These are phyloP conservation scores for Diaporthe aspalathi DNA, from an alignment of 2,329 filamentous ascomycete genomes.

Conservation along the genomic window DNA sequence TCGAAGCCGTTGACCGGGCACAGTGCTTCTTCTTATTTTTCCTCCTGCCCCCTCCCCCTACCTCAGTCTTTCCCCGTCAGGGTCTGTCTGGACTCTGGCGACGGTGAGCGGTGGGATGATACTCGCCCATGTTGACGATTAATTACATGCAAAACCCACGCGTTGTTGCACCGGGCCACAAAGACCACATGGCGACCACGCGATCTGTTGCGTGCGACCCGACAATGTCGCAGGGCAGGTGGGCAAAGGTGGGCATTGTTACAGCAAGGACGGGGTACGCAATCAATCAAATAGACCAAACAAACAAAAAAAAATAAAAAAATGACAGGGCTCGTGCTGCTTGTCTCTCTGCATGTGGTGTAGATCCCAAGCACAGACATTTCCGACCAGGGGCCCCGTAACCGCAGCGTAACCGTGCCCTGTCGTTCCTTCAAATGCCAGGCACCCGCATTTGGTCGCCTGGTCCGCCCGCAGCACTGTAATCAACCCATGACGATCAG, in stretches of 20 bases:
- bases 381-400: slow-evolving; percentile 14
- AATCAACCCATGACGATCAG: slow-evolving; percentile 12
- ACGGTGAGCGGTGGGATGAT: slow-evolving; percentile 3
- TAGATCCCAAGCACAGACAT: slow-evolving; percentile 27
- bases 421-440: neutral
- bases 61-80: neutral
- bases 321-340: too few relatives aligned
- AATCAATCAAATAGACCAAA: neutral
- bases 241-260: slow-evolving; percentile 8
- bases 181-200: slow-evolving; percentile 33
- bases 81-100: neutral
- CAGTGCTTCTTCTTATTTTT: too few relatives aligned
- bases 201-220: slow-evolving; percentile 19
- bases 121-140: neutral
- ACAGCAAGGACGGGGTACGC: slow-evolving; percentile 15
- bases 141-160: slow-evolving; percentile 25
- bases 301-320: neutral
- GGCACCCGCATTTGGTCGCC: neutral
- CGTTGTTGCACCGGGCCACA: neutral
- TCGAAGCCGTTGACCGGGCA: neutral
- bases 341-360: slow-evolving; percentile 19
- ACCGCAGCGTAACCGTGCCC: neutral
- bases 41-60: neutral
- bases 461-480: neutral
- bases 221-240: slow-evolving; percentile 26